Evolutionary conservation across 495 filamentous ascomycete species (phyloP).

Genomic region (Tuber umbilicatum): DNA sequence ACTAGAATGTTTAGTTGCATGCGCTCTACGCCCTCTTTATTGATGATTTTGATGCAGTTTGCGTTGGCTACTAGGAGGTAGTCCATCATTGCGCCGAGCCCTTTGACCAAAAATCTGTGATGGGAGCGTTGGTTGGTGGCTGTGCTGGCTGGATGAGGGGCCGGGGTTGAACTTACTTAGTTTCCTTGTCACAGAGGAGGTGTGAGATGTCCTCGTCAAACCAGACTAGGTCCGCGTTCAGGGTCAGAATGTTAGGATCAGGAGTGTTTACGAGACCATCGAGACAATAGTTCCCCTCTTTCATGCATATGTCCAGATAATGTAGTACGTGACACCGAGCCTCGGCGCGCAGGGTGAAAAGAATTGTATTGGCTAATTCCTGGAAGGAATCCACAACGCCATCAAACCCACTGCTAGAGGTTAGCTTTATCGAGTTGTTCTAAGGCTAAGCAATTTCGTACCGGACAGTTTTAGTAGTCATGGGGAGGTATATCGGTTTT

Average conservation of each 20-base stretch:
- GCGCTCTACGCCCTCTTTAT: slow-evolving; percentile 64
- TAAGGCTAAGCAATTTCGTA: slow-evolving; percentile 44
- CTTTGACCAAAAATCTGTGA: slow-evolving; percentile 61
- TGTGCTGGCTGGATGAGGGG: background rate
- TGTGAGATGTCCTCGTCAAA: slow-evolving; percentile 74
- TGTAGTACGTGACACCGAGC: slow-evolving; percentile 75
- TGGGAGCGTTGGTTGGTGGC: background rate
- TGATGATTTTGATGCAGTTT: slow-evolving; percentile 60
- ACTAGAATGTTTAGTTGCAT: slow-evolving; percentile 90
- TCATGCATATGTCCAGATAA: slow-evolving; percentile 52
- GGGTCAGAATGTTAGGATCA: slow-evolving; percentile 64
- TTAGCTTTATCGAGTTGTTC: slow-evolving; percentile 30
- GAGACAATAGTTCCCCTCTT: slow-evolving; percentile 64
- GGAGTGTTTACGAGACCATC: slow-evolving; percentile 70
- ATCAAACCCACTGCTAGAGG: slow-evolving; percentile 64
- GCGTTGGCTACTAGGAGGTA: slow-evolving; percentile 61
- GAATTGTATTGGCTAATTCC: slow-evolving; percentile 64
- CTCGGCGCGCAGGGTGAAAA: slow-evolving; percentile 81
- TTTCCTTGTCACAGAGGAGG: slow-evolving; percentile 61
- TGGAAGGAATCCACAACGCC: slow-evolving; percentile 72
- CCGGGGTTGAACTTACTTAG: slow-evolving; percentile 33
- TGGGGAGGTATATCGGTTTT: slow-evolving; percentile 71
- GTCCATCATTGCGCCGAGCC: slow-evolving; percentile 66
- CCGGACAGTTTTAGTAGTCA: slow-evolving; percentile 76
- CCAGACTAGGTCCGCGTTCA: slow-evolving; percentile 72